Conservation (phyloP, 2,329 filamentous ascomycete genomes). For the Magnaporthiopsis rhizophila region DNA sequence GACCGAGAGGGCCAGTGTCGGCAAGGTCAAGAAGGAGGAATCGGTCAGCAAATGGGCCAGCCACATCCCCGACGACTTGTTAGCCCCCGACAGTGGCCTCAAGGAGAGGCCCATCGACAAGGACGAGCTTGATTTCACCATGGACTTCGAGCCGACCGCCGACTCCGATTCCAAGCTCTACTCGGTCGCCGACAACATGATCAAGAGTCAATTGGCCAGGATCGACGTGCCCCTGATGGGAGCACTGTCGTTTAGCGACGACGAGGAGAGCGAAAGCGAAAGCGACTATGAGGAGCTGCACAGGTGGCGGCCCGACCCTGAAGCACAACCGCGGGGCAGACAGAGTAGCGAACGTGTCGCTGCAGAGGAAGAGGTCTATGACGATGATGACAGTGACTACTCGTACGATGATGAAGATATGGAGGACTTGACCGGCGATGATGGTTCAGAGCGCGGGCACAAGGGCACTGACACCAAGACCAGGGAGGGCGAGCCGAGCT, state of each 20-base stretch:
- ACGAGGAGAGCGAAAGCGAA: slow-evolving; percentile 30
- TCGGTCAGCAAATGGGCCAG: slow-evolving; percentile 35
- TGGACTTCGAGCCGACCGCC: slow-evolving; percentile 28
- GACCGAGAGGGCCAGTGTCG: slow-evolving; percentile 20
- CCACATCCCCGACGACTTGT: slow-evolving; percentile 26
- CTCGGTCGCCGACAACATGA: slow-evolving; percentile 36
- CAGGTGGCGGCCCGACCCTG: slow-evolving; percentile 13
- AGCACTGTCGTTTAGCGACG: slow-evolving; percentile 34
- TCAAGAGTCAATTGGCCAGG: slow-evolving; percentile 38
- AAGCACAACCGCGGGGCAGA: slow-evolving; percentile 18
- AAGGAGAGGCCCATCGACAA: slow-evolving; percentile 23
- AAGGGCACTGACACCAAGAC: slow-evolving; percentile 11
- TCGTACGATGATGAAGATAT: slow-evolving; percentile 20
- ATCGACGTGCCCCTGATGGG: slow-evolving; percentile 38
- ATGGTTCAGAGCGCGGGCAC: slow-evolving; percentile 12
- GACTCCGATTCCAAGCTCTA: slow-evolving; percentile 37
- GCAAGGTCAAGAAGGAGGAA: slow-evolving; percentile 28
- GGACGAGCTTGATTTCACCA: slow-evolving; percentile 31
- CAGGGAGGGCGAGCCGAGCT: neutral
- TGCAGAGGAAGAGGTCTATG: slow-evolving; percentile 16
- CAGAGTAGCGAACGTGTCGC: slow-evolving; percentile 17
- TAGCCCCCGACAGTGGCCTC: slow-evolving; percentile 21
- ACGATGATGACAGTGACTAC: slow-evolving; percentile 20
- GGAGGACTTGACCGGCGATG: slow-evolving; percentile 17
- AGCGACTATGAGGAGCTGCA: slow-evolving; percentile 25